Evolutionary conservation across 768 basidiomycete species (phyloP), one percentile per base, ranked within the genome.

Genomic region (Mycena belliarum): DNA sequence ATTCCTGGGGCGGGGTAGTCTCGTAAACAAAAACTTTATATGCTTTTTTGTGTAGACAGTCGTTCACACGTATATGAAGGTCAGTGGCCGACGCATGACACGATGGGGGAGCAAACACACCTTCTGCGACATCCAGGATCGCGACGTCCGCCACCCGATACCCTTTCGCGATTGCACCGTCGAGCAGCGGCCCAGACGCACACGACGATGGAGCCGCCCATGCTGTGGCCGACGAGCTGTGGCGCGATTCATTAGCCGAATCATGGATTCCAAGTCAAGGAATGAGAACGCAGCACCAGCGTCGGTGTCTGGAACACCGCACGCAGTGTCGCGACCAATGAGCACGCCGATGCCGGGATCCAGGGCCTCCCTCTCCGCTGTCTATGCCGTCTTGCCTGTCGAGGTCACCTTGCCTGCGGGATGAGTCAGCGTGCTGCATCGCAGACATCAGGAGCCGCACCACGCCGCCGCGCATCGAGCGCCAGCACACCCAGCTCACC

Each of bases 181-280:
- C 80, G 52, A 90, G 81, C 2, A 99, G 76, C 18, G 73, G 68
- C 2, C 91, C 84, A 59, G 85, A 86, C 2, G 87, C 81, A 83
- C 9, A 89, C 84, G 21, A 92, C 82, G 4, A 97, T 94, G 0
- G 95, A 88, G 24, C 95, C 96, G 15, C 97, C 97, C 89, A 99
- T 96, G 57, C 93, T 95, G 69, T 99, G 97, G 0, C 97, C 97
- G 10, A 97, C 81, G 8, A 97, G 81, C 89, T 93, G 32, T 23
- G 11, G n/a, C 33, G 54, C 29, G 29, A 29, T 35, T 21, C 55
- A 29, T 37, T 16, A 33, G 24, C 21, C 2, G n/a, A 25, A 10
- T 7, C 10, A 11, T 21, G 21, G n/a, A n/a, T n/a, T n/a, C n/a
- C n/a, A n/a, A n/a, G n/a, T n/a, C n/a, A n/a, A n/a, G n/a, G n/a